Evolutionary conservation across 495 filamentous ascomycete genomes (phyloP).

Genomic region (Penicillium antarcticum): DNA sequence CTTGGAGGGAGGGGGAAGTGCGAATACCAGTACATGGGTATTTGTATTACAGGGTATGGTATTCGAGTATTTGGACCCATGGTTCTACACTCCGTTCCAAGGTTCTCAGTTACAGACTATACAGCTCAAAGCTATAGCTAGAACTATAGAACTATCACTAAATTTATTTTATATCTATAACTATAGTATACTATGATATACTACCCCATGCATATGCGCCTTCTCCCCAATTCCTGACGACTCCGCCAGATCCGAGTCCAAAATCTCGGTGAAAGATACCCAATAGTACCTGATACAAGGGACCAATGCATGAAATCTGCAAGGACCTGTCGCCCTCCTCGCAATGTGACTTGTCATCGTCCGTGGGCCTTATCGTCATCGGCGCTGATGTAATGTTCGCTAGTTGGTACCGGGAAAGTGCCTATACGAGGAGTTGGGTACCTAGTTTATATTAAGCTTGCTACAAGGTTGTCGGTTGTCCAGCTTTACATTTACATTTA

Average conservation of each 20-base stretch:
- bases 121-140: no score
- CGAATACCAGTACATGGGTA: conserved; percentile 17
- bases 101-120: no score
- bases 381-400: conserved; percentile 7
- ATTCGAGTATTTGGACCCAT: conserved; percentile 5
- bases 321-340: conserved; percentile 33
- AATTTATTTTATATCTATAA: no score
- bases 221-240: no score
- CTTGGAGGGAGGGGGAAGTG: conserved; percentile 38
- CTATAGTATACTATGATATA: no score
- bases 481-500: no score
- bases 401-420: background rate
- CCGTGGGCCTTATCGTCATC: conserved; percentile 27
- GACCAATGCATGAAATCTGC: conserved; percentile 29
- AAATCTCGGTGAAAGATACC: background rate
- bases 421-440: background rate
- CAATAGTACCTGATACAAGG: conserved; percentile 4
- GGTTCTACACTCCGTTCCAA: background rate
- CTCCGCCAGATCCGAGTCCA: background rate
- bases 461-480: no score
- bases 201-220: no score
- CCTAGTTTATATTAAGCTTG: background rate
- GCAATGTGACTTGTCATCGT: conserved; percentile 37
- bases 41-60: conserved; percentile 11
- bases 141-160: no score